Evolutionary conservation across 176 grass and related monocot species (phyloP).

Genomic region (Chloris gayana): DNA sequence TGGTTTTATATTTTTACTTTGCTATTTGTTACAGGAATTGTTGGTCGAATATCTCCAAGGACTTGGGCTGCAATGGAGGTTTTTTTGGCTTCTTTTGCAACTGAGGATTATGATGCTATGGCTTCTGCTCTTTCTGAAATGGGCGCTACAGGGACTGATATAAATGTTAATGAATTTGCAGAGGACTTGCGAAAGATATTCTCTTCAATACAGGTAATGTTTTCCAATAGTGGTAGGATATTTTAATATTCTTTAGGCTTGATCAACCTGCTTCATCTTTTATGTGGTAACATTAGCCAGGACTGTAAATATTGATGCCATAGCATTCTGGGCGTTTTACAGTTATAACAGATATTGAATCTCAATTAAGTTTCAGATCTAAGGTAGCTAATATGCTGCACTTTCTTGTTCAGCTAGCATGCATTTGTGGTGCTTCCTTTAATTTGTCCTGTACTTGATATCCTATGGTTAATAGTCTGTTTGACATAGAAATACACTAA

Average conservation of each 20-base stretch:
- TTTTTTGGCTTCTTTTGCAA: slow-evolving; percentile 89
- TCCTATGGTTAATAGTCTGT: neutral
- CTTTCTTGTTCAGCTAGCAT: slow-evolving; percentile 19
- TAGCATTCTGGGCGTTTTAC: neutral
- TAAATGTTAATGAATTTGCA: slow-evolving; percentile 76
- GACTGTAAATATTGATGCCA: slow-evolving; percentile 4
- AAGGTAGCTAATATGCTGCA: slow-evolving; percentile 3
- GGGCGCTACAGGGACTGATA: slow-evolving; percentile 89
- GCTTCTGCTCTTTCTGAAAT: slow-evolving; percentile 85
- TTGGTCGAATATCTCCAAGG: slow-evolving; percentile 86
- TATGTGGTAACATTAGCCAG: neutral
- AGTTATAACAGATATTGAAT: slow-evolving; percentile 1
- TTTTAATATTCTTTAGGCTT: slow-evolving; percentile 16
- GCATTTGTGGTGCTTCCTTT: neutral
- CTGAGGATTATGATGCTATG: slow-evolving; percentile 88
- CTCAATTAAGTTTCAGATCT: slow-evolving; percentile 6
- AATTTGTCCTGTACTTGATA: slow-evolving; percentile 4
- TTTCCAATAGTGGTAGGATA: neutral
- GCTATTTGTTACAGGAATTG: slow-evolving; percentile 67
- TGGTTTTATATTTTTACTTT: neutral
- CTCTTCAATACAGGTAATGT: slow-evolving; percentile 86
- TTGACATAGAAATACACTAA: neutral
- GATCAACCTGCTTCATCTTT: slow-evolving; percentile 21
- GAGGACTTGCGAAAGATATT: slow-evolving; percentile 90
- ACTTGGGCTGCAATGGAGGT: slow-evolving; percentile 96